Evolutionary conservation across 1,284 basidiomycete species (phyloP).

Genomic region (Sporisorium exsertum): DNA sequence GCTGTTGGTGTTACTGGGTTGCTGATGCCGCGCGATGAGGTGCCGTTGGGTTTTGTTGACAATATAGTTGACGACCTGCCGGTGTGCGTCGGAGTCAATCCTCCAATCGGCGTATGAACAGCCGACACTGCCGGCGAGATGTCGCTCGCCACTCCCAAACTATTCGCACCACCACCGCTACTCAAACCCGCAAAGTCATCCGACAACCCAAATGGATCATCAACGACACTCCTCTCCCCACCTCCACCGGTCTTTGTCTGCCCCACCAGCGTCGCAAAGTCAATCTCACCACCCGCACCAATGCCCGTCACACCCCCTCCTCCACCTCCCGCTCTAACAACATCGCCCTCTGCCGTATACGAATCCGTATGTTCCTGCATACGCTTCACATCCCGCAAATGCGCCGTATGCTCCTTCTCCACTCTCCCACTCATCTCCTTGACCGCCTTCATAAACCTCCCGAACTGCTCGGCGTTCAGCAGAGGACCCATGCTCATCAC

Average conservation of each 20-base stretch:
- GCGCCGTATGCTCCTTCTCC: constrained; percentile 80
- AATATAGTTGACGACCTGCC: constrained; percentile 18
- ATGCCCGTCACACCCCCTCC: constrained; percentile 47
- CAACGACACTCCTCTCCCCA: constrained; percentile 22
- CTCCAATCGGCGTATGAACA: constrained; percentile 18
- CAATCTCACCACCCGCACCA: constrained; percentile 58
- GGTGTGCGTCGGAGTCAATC: constrained; percentile 46
- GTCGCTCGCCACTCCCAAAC: constrained; percentile 26
- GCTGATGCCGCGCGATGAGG: constrained; percentile 1
- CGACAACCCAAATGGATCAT: constrained; percentile 52
- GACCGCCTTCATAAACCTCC: constrained; percentile 71
- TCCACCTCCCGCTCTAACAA: constrained; percentile 3
- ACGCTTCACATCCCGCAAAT: constrained; percentile 50
- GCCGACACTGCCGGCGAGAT: constrained; percentile 31
- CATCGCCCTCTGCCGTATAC: constrained; percentile 26
- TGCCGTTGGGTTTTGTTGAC: constrained; percentile 7
- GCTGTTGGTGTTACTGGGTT: not conserved
- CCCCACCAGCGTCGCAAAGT: constrained; percentile 65
- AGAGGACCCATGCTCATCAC: constrained; percentile 70
- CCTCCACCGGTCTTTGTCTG: constrained; percentile 35
- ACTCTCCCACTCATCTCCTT: constrained; percentile 78
- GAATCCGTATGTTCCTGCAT: constrained; percentile 63
- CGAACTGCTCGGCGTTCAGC: constrained; percentile 89
- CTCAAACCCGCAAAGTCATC: constrained; percentile 30
- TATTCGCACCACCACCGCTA: not conserved